Conservation (phyloP, 495 filamentous ascomycete genomes). For the Lophium mytilinum region DNA sequence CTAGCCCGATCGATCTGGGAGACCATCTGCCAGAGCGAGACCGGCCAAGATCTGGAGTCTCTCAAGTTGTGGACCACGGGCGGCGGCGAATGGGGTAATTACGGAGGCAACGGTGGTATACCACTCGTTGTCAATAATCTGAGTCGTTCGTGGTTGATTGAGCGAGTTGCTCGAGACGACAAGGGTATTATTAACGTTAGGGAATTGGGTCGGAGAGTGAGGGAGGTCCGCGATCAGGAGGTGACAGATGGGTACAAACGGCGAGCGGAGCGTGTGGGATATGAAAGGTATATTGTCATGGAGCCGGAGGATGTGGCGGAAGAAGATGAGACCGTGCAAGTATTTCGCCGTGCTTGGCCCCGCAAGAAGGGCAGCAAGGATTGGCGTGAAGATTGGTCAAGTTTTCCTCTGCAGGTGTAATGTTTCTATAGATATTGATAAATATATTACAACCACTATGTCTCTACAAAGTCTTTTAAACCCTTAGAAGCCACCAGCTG, state of each 20-base stretch:
- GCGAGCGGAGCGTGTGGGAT: too few relatives aligned
- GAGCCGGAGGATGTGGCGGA: too few relatives aligned
- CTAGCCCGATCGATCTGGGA: conserved; percentile 17
- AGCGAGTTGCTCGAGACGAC: conserved; percentile 13
- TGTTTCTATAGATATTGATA: conserved; percentile 6
- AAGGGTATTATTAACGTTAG: conserved; percentile 8
- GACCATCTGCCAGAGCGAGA: conserved; percentile 10
- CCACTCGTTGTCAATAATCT: conserved; percentile 1
- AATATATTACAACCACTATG: too few relatives aligned
- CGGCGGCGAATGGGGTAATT: conserved; percentile 2
- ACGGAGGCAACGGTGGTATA: not conserved
- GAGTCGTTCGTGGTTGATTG: conserved; percentile 18
- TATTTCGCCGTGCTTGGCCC: conserved; percentile 12
- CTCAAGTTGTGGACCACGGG: conserved; percentile 12
- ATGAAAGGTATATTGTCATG: too few relatives aligned
- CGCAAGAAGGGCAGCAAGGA: conserved; percentile 10
- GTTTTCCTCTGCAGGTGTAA: conserved; percentile 14
- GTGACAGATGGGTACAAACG: too few relatives aligned
- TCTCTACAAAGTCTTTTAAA: too few relatives aligned
- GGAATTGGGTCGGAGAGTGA: conserved; percentile 13
- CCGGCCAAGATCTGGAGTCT: conserved; percentile 4
- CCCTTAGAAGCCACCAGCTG: too few relatives aligned
- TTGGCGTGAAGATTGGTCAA: conserved; percentile 18
- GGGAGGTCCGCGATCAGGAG: conserved; percentile 2
- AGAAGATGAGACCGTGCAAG: not conserved